Conservation (phyloP, 495 filamentous ascomycete species). For the Talaromyces adpressus region DNA sequence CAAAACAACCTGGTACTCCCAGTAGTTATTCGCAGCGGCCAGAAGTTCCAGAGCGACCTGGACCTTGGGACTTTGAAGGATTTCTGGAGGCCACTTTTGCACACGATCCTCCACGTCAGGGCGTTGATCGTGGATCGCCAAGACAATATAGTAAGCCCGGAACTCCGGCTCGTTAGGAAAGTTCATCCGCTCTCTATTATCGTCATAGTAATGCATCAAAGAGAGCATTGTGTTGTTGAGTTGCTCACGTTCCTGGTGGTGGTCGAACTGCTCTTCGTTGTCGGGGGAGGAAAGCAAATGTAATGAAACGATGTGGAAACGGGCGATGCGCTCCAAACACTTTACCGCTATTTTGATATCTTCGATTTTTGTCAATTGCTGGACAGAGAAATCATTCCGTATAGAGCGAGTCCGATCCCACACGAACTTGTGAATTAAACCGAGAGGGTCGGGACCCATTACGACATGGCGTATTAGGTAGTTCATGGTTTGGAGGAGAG, state of each 20-base stretch:
- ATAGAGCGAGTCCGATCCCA: conserved; percentile 93
- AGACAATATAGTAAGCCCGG: conserved; percentile 79
- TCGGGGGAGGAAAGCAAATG: conserved; percentile 68
- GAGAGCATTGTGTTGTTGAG: conserved; percentile 82
- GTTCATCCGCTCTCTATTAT: conserved; percentile 46
- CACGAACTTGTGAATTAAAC: conserved; percentile 73
- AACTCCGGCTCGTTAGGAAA: conserved; percentile 83
- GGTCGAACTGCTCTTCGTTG: conserved; percentile 68
- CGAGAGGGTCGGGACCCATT: conserved; percentile 53
- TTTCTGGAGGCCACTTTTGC: conserved; percentile 57
- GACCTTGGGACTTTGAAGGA: conserved; percentile 50
- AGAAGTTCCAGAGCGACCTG: conserved; percentile 63
- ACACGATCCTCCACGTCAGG: conserved; percentile 69
- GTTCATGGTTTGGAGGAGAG: conserved; percentile 68
- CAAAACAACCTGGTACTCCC: conserved; percentile 57
- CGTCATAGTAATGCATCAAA: conserved; percentile 82
- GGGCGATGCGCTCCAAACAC: conserved; percentile 82
- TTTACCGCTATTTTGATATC: conserved; percentile 63
- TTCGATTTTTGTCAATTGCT: conserved; percentile 62
- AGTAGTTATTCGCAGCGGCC: conserved; percentile 57
- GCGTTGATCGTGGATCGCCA: conserved; percentile 64
- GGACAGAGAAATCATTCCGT: conserved; percentile 89
- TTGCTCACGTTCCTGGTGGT: conserved; percentile 89
- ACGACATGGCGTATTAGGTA: conserved; percentile 78
- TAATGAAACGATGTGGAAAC: conserved; percentile 83